Percentiles rank a stretch among this genome's conserved stretches.
Evolutionary conservation across 2,329 filamentous ascomycete genomes (phyloP).

Genomic region (Fusarium austroafricanum): DNA sequence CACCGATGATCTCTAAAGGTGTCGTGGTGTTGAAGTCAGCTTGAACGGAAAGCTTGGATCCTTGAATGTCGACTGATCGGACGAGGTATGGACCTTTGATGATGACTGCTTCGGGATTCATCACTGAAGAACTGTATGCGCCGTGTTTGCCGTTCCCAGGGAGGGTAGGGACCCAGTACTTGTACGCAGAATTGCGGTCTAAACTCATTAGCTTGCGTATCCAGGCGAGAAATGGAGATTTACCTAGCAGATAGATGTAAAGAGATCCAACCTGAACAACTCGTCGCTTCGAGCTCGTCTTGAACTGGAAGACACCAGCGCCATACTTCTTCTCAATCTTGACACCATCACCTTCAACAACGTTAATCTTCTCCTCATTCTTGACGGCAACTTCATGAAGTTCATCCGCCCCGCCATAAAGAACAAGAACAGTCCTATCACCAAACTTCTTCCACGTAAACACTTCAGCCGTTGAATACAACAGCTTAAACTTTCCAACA

Average conservation of each 20-base stretch:
- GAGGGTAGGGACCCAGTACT: conserved; percentile 74
- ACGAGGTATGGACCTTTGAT: conserved; percentile 73
- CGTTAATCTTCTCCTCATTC: conserved; percentile 26
- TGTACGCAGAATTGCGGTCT: conserved; percentile 74
- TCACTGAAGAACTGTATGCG: conserved; percentile 51
- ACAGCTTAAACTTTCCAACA: conserved; percentile 66
- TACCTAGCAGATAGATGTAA: conserved; percentile 56
- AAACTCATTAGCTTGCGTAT: not conserved
- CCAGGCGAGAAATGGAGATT: not conserved
- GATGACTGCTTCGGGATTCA: conserved; percentile 55
- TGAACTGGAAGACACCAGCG: conserved; percentile 49
- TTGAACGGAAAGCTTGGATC: conserved; percentile 68
- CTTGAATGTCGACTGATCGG: conserved; percentile 67
- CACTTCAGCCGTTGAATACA: conserved; percentile 78
- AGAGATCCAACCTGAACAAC: conserved; percentile 53
- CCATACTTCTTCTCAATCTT: conserved; percentile 35
- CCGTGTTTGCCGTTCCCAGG: conserved; percentile 47
- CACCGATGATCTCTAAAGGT: conserved; percentile 75
- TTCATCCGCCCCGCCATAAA: conserved; percentile 73
- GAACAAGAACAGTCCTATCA: conserved; percentile 67
- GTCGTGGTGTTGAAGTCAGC: conserved; percentile 80
- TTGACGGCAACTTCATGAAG: conserved; percentile 70
- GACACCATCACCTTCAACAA: conserved; percentile 47
- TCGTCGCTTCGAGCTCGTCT: conserved; percentile 45
- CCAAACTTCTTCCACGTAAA: conserved; percentile 75